Evolutionary conservation across 1,284 basidiomycete genomes (phyloP), one percentile per base, ranked within the genome.

Genomic region (Malassezia nana): DNA sequence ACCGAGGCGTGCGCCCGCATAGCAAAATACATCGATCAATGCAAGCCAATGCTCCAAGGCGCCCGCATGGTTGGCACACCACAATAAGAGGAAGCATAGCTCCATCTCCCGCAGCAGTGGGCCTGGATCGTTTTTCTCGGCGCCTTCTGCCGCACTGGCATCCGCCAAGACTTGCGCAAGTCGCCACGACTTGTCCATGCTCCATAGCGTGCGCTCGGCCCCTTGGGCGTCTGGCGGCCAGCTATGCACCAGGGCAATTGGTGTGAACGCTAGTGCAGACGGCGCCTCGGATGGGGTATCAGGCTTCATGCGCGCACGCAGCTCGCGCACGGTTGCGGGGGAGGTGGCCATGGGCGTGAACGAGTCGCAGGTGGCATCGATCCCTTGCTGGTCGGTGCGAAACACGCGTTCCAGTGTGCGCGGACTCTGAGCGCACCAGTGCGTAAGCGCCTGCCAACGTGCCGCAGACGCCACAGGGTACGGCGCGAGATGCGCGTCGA

Each of bases 151-250:
- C 8, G 29, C 18, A 10, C 29, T 35, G 18, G 59, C 51, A n/a
- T 62, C 60, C 15, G 38, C 18, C 8, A 64, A 50, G 1, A 68
- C 59, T 13, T 69, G 52, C 20, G 41, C 41, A 0, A 72, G 56
- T 7, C 69, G 54, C 63, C 63, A 72, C 42, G 67, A 68, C 50
- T 72, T 72, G 61, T 72, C 69, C n/a, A 59, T 46, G 38, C 63
- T 66, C 62, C 62, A 72, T 13, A 56, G 50, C 2, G 66, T 72
- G 15, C 69, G 54, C 9, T 67, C 62, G 0, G 41, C 31, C 1
- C 69, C 69, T 0, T 58, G 30, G 8, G 66, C 60, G 22, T 54
- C 52, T 2, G 60, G 57, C 7, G 67, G 67, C 69, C 69, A 72
- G 47, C 65, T 67, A 3, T 62, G 61, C 20, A 59, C 49, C 28